Conservation (phyloP, 805 yeast species). For the Metschnikowia gruessii region DNA sequence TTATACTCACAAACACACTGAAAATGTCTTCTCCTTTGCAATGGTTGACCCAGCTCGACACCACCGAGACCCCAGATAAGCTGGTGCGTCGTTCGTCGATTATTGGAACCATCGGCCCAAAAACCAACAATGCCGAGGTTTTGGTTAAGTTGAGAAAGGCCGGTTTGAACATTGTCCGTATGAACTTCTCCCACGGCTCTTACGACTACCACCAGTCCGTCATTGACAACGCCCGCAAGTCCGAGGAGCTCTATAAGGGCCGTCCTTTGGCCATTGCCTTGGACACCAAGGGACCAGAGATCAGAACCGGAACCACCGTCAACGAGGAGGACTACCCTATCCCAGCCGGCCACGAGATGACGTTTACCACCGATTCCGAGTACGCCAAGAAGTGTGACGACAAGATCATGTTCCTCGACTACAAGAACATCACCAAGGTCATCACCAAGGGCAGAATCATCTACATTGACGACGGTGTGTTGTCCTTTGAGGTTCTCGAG, state of each 20-base stretch:
- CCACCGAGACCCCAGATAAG: slow-evolving; percentile 69
- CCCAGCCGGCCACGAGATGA: slow-evolving; percentile 83
- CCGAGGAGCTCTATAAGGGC: slow-evolving; percentile 86
- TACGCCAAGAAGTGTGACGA: slow-evolving; percentile 72
- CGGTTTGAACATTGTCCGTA: slow-evolving; percentile 95
- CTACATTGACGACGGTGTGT: slow-evolving; percentile 96
- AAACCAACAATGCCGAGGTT: slow-evolving; percentile 86
- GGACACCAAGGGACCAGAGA: slow-evolving; percentile 99
- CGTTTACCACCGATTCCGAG: slow-evolving; percentile 84
- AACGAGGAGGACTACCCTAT: slow-evolving; percentile 81
- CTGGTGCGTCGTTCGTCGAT: slow-evolving; percentile 91
- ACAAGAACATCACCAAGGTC: slow-evolving; percentile 94
- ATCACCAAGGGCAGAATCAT: slow-evolving; percentile 84
- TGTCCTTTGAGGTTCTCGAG: slow-evolving; percentile 89
- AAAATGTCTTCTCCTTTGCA: slow-evolving; percentile 51
- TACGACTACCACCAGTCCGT: slow-evolving; percentile 97
- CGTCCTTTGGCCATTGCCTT: slow-evolving; percentile 98
- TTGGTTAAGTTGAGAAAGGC: slow-evolving; percentile 90
- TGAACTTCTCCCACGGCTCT: slow-evolving; percentile 99
- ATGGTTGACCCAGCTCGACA: slow-evolving; percentile 82
- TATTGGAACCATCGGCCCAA: slow-evolving; percentile 98
- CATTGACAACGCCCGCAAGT: slow-evolving; percentile 92
- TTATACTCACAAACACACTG: not conserved
- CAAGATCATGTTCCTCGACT: slow-evolving; percentile 84
- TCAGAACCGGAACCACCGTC: slow-evolving; percentile 94